A percentile compares a stretch with the other conserved stretches of the same genome.
Conservation (phyloP, 768 basidiomycete species). For the Boletus fagicola region DNA sequence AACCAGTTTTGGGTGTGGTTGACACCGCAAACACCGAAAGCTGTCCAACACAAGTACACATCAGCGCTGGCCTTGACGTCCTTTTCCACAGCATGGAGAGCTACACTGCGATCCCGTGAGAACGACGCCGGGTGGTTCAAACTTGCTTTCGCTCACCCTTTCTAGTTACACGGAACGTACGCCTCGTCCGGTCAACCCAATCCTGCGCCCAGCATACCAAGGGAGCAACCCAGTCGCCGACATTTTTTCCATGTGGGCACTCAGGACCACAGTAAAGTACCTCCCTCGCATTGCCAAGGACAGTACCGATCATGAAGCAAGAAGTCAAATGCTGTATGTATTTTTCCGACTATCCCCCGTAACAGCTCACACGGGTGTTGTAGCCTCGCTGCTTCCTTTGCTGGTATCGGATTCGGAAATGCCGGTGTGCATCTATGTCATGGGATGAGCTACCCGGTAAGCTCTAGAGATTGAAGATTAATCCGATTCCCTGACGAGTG, state of each 20-base stretch:
- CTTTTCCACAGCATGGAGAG: constrained; percentile 96
- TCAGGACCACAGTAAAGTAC: constrained; percentile 83
- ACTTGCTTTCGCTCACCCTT: constrained; percentile 6
- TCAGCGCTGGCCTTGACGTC: constrained; percentile 93
- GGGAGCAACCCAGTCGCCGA: constrained; percentile 94
- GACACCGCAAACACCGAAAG: constrained; percentile 90
- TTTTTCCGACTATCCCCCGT: background rate
- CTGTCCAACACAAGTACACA: constrained; percentile 90
- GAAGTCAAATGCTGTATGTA: constrained; percentile 85
- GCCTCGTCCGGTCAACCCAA: constrained; percentile 88
- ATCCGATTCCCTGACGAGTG: background rate
- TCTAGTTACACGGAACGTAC: constrained; percentile 83
- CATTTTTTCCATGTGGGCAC: constrained; percentile 93
- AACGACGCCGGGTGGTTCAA: constrained; percentile 5
- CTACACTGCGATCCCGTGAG: constrained; percentile 90
- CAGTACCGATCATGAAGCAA: constrained; percentile 75
- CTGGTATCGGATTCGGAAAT: constrained; percentile 94
- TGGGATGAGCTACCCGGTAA: constrained; percentile 84
- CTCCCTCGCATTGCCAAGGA: constrained; percentile 85
- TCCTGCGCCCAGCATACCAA: constrained; percentile 88
- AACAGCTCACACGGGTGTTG: background rate
- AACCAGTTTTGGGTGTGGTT: constrained; percentile 82
- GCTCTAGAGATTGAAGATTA: constrained; percentile 23
- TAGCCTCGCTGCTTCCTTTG: constrained; percentile 89
- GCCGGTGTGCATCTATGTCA: constrained; percentile 91